Conservation (phyloP, 306 rosid genomes). For the Mucuna pruriens region DNA sequence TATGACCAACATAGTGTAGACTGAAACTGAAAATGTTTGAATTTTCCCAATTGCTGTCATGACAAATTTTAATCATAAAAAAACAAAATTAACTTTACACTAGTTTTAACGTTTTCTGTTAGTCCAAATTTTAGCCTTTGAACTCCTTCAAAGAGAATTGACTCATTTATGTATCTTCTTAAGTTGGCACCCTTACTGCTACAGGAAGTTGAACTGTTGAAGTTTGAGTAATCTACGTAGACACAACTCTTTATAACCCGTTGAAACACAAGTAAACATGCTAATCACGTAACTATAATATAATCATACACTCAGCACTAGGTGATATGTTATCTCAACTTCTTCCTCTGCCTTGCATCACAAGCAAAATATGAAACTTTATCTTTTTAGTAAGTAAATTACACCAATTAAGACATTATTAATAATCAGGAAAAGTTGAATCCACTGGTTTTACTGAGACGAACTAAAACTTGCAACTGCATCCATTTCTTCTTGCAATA, state of each 20-base stretch:
- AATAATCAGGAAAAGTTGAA: slow-evolving; percentile 13
- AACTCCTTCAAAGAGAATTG: not conserved
- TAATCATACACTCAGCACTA: not conserved
- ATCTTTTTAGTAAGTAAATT: not conserved
- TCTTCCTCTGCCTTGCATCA: slow-evolving; percentile 19
- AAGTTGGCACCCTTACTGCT: not conserved
- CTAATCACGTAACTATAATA: not conserved
- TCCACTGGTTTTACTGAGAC: slow-evolving; percentile 40
- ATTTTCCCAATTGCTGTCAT: not conserved
- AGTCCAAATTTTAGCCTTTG: not conserved
- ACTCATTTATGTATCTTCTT: not conserved
- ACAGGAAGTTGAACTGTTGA: not conserved
- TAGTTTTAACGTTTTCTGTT: not conserved
- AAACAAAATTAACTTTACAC: too few species aligned
- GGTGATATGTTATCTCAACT: not conserved
- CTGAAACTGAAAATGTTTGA: not conserved
- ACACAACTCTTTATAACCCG: not conserved
- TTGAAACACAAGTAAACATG: not conserved
- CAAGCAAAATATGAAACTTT: slow-evolving; percentile 9
- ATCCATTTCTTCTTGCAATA: slow-evolving; percentile 87
- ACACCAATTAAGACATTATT: not conserved
- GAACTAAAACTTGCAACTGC: slow-evolving; percentile 73
- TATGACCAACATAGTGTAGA: not conserved
- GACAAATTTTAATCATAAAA: not conserved
- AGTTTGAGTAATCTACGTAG: not conserved